These are phyloP conservation scores for Bonia amplexicaulis DNA, from an alignment of 176 grass and related monocot genomes.

Conservation along the genomic window DNA sequence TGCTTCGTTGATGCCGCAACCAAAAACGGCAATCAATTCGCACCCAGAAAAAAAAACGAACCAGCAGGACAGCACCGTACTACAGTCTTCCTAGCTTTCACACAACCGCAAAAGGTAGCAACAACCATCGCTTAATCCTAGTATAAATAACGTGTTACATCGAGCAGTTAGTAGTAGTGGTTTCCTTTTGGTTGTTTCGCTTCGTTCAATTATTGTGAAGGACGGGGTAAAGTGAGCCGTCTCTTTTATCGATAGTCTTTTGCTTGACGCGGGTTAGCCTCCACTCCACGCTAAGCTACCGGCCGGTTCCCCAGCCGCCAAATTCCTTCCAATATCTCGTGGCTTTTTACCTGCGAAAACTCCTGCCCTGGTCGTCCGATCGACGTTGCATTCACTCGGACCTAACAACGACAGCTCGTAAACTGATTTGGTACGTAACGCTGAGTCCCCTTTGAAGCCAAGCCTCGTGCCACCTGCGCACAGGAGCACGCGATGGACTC, in stretches of 20 bases:
- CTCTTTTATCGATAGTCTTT: constrained; percentile 14
- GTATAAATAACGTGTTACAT: background rate
- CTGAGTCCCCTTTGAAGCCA: constrained; percentile 14
- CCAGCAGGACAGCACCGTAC: constrained; percentile 6
- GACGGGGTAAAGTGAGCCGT: background rate
- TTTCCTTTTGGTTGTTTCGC: background rate
- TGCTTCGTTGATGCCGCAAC: background rate
- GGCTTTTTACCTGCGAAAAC: background rate
- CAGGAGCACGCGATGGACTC: background rate
- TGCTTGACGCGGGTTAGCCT: constrained; percentile 16
- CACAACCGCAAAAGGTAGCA: background rate
- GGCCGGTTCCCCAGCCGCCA: background rate
- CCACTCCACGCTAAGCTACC: constrained; percentile 43
- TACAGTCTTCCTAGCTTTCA: background rate
- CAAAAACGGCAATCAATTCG: background rate
- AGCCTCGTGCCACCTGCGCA: background rate
- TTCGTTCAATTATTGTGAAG: background rate
- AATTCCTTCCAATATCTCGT: background rate
- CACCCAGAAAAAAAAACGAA: background rate
- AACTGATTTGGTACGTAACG: background rate
- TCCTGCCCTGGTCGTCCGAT: background rate
- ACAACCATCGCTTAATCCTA: background rate
- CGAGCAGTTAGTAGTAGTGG: background rate
- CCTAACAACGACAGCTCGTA: background rate
- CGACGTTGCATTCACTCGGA: background rate